Conservation (phyloP, 176 grass and related monocot genomes). For the Eleusine coracana region DNA sequence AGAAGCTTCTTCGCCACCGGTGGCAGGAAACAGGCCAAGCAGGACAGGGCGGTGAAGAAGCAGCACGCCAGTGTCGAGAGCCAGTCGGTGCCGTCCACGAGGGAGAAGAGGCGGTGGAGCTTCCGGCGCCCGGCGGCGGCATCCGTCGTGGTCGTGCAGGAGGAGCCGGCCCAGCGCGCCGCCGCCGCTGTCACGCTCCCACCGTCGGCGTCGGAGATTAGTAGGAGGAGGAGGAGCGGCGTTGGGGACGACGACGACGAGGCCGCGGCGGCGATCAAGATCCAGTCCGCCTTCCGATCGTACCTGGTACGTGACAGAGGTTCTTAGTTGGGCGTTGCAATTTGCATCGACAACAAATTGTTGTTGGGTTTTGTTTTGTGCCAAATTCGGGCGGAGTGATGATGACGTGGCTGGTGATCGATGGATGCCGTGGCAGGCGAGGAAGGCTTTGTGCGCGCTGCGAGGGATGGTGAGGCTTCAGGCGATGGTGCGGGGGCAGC, state of each 20-base stretch:
- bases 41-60: conserved; percentile 15
- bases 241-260: neutral
- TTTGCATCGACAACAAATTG: neutral
- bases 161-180: conserved; percentile 28
- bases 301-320: conserved; percentile 43
- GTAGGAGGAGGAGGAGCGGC: neutral
- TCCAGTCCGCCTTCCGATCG: conserved; percentile 66
- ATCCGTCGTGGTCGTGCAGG: conserved; percentile 23
- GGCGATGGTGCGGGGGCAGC: conserved; percentile 67
- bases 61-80: conserved; percentile 6
- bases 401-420: neutral
- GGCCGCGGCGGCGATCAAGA: conserved; percentile 48
- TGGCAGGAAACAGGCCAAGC: conserved; percentile 44
- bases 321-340: neutral
- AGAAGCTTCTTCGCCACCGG: conserved; percentile 48
- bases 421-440: conserved; percentile 45
- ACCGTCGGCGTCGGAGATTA: neutral
- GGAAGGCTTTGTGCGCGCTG: conserved; percentile 72
- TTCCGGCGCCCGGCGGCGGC: conserved; percentile 50
- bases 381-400: neutral
- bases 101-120: conserved; percentile 77
- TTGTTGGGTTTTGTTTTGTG: neutral
- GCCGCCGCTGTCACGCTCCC: neutral
- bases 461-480: conserved; percentile 76
- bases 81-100: conserved; percentile 22